phyloP scores from a whole-genome alignment of 2,329 filamentous ascomycete species.

The Gyromitra esculenta region DNA sequence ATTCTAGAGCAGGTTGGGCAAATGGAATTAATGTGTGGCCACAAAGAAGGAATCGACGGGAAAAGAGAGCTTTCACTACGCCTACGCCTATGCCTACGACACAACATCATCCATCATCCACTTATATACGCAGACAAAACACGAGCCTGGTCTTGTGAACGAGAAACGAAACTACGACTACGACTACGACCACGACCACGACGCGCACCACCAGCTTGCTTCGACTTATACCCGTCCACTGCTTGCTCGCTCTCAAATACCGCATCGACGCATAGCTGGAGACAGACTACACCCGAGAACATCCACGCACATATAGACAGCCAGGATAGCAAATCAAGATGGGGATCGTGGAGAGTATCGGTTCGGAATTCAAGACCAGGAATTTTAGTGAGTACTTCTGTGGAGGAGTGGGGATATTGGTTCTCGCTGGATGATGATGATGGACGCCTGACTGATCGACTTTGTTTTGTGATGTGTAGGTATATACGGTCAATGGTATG shows the following conservation, averaged over 20 bases:
- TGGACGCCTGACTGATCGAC: slow-evolving; percentile 46
- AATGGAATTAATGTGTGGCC: slow-evolving; percentile 46
- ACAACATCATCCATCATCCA: background rate
- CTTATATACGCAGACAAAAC: slow-evolving; percentile 12
- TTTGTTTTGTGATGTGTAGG: slow-evolving; percentile 62
- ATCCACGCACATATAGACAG: slow-evolving; percentile 39
- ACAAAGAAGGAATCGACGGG: slow-evolving; percentile 43
- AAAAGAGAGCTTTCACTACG: slow-evolving; percentile 13
- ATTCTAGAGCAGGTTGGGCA: slow-evolving; percentile 30
- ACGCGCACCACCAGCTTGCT: background rate
- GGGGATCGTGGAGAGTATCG: slow-evolving; percentile 71
- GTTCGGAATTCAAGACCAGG: slow-evolving; percentile 70
- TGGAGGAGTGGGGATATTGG: background rate
- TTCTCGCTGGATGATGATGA: slow-evolving; percentile 13
- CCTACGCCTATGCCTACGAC: background rate
- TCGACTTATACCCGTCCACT: background rate
- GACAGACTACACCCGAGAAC: background rate
- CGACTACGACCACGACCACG: background rate
- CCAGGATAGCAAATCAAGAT: slow-evolving; percentile 64
- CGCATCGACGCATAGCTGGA: background rate
- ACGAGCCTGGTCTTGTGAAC: background rate
- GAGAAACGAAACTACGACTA: slow-evolving; percentile 16
- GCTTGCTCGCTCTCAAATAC: background rate
- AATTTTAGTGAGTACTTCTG: slow-evolving; percentile 73
- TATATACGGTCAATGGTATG: slow-evolving; percentile 79